Evolutionary conservation across 2,329 filamentous ascomycete genomes (phyloP).

Genomic region (Aotearoamyces nothofagi): DNA sequence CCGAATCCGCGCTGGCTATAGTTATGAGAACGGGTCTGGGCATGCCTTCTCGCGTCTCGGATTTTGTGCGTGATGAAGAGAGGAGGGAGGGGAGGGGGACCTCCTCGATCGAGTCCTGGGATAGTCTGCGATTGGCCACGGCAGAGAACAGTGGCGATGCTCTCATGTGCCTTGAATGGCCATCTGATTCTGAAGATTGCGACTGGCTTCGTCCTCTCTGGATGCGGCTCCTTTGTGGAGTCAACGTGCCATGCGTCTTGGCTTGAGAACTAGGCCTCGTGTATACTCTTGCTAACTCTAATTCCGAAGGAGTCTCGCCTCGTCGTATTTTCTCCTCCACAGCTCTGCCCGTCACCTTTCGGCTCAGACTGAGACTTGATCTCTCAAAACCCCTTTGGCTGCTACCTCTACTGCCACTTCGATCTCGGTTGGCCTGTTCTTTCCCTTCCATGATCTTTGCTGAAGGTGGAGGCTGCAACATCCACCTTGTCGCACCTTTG

Average conservation of each 20-base stretch:
- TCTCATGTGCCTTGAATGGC: too few species aligned
- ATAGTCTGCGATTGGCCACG: too few species aligned
- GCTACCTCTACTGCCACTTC: conserved; percentile 21
- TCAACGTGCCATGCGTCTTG: conserved; percentile 6
- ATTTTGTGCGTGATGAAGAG: too few species aligned
- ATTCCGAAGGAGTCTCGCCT: conserved; percentile 12
- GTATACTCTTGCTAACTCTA: conserved; percentile 7
- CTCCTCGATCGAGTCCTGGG: too few species aligned
- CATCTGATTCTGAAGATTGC: too few species aligned
- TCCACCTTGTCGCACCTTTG: conserved; percentile 67
- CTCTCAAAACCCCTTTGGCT: conserved; percentile 25
- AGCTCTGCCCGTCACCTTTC: conserved; percentile 15
- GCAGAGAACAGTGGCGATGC: too few species aligned
- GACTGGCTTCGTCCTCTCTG: too few species aligned
- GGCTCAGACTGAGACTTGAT: conserved; percentile 9
- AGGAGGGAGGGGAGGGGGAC: too few species aligned
- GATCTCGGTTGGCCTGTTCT: conserved; percentile 48
- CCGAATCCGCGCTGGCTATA: too few species aligned
- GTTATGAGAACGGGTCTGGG: too few species aligned
- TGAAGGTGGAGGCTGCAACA: conserved; percentile 82
- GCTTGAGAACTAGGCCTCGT: conserved; percentile 5
- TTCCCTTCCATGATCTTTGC: conserved; percentile 87
- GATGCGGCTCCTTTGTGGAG: conserved; percentile 5
- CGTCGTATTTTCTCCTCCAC: conserved; percentile 16
- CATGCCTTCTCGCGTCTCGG: too few species aligned